These are phyloP conservation scores for Malus hybrid DNA, from an alignment of 331 rosid species.

Conservation along the genomic window DNA sequence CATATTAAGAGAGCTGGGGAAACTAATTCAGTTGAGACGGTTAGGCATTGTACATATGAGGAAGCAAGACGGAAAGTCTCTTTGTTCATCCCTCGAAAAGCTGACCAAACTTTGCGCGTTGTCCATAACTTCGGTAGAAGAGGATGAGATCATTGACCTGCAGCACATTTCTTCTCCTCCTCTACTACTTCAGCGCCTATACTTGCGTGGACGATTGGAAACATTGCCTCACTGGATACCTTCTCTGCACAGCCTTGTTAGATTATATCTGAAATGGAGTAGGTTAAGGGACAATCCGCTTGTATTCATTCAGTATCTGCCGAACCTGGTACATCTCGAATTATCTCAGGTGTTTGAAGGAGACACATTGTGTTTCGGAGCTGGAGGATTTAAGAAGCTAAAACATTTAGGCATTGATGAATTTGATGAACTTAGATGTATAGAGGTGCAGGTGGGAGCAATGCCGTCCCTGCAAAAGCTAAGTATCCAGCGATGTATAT, in stretches of 20 bases:
- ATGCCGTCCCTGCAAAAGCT: constrained; percentile 1
- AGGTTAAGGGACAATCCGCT: no score
- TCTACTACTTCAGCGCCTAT: background rate
- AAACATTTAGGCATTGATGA: no score
- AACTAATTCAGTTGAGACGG: constrained; percentile 9
- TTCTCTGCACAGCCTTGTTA: background rate
- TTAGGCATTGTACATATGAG: constrained; percentile 1
- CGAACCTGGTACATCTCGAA: no score
- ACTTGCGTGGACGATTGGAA: constrained; percentile 1
- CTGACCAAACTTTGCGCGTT: background rate
- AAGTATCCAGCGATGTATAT: constrained; percentile 1
- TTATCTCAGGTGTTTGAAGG: no score
- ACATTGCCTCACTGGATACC: constrained; percentile 9
- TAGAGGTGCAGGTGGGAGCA: constrained; percentile 1
- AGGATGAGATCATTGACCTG: constrained; percentile 1
- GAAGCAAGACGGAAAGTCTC: background rate
- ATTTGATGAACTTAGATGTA: background rate
- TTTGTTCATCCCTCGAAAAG: constrained; percentile 13
- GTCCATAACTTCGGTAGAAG: background rate
- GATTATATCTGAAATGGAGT: background rate
- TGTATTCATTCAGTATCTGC: no score
- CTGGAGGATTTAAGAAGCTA: no score
- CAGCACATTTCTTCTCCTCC: constrained; percentile 8
- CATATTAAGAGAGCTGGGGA: background rate
- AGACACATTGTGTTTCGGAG: no score